Evolutionary conservation across 495 filamentous ascomycete species (phyloP).

Genomic region (Hypoxylon lenormandii): DNA sequence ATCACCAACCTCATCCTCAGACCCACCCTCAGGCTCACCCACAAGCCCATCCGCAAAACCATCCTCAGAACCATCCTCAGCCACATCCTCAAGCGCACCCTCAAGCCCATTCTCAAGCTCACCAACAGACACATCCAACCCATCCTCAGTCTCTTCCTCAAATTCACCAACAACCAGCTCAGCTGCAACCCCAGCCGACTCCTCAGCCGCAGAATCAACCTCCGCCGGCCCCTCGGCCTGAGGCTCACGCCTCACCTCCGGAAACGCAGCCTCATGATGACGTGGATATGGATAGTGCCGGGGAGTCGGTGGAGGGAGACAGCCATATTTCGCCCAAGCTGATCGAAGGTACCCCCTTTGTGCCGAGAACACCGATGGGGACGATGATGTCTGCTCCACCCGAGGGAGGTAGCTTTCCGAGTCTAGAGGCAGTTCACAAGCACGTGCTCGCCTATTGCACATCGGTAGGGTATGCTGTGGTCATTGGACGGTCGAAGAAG

Average conservation of each 20-base stretch:
- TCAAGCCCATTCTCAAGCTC: conserved; percentile 52
- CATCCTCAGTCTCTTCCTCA: conserved; percentile 60
- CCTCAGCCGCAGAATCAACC: conserved; percentile 46
- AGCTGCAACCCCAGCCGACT: conserved; percentile 47
- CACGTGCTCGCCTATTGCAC: conserved; percentile 66
- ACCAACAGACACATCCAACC: conserved; percentile 52
- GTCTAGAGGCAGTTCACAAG: conserved; percentile 66
- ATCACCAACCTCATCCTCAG: conserved; percentile 49
- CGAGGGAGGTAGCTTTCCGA: conserved; percentile 66
- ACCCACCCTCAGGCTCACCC: conserved; percentile 17
- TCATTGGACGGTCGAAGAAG: conserved; percentile 69
- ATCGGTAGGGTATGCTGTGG: conserved; percentile 68
- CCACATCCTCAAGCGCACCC: conserved; percentile 57
- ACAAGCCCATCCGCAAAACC: conserved; percentile 46
- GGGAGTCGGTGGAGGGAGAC: conserved; percentile 55
- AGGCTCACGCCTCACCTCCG: conserved; percentile 50
- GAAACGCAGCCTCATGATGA: conserved; percentile 58
- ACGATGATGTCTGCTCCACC: conserved; percentile 66
- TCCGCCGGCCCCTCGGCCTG: conserved; percentile 52
- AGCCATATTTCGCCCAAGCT: conserved; percentile 58
- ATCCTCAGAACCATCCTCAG: conserved; percentile 35
- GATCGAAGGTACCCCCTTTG: conserved; percentile 58
- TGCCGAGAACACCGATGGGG: conserved; percentile 61
- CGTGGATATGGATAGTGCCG: conserved; percentile 57
- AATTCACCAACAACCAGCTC: conserved; percentile 54